A percentile compares a stretch with the other conserved stretches of the same genome.
phyloP scores from a whole-genome alignment of 306 rosid genomes.

The Macrotyloma uniflorum region DNA sequence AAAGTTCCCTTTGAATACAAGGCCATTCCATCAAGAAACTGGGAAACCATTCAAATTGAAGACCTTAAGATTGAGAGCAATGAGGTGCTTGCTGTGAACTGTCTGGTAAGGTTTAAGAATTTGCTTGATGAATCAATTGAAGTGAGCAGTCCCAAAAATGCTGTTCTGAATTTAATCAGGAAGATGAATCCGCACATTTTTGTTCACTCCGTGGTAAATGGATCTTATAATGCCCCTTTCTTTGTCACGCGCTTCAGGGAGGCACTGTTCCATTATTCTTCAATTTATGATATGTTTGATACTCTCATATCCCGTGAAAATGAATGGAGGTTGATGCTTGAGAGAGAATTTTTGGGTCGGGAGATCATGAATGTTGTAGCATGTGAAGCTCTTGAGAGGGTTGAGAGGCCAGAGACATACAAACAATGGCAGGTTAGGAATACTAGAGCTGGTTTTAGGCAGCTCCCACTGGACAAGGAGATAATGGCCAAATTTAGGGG shows the following conservation, averaged over 20 bases:
- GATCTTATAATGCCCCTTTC: constrained; percentile 81
- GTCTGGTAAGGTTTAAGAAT: constrained; percentile 54
- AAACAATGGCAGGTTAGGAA: constrained; percentile 73
- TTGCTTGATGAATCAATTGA: constrained; percentile 75
- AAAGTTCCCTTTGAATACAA: constrained; percentile 73
- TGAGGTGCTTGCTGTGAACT: constrained; percentile 71
- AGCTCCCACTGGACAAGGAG: constrained; percentile 65
- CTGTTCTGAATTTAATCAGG: constrained; percentile 66
- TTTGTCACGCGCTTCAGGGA: constrained; percentile 77
- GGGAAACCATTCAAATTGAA: constrained; percentile 71
- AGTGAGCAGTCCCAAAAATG: constrained; percentile 64
- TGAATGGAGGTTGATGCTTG: constrained; percentile 59
- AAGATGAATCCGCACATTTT: constrained; percentile 69
- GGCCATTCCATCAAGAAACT: constrained; percentile 62
- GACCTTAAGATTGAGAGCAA: constrained; percentile 58
- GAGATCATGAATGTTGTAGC: constrained; percentile 80
- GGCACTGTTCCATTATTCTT: constrained; percentile 73
- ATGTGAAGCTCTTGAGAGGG: constrained; percentile 78
- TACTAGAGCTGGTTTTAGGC: constrained; percentile 72
- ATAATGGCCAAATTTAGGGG: constrained; percentile 46
- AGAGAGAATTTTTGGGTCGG: constrained; percentile 69
- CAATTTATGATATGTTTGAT: constrained; percentile 64
- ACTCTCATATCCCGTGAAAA: constrained; percentile 52
- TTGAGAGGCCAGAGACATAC: constrained; percentile 87
- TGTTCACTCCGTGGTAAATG: constrained; percentile 53